Conservation (phyloP, 148 eudicot species). For the Fagopyrum esculentum region DNA sequence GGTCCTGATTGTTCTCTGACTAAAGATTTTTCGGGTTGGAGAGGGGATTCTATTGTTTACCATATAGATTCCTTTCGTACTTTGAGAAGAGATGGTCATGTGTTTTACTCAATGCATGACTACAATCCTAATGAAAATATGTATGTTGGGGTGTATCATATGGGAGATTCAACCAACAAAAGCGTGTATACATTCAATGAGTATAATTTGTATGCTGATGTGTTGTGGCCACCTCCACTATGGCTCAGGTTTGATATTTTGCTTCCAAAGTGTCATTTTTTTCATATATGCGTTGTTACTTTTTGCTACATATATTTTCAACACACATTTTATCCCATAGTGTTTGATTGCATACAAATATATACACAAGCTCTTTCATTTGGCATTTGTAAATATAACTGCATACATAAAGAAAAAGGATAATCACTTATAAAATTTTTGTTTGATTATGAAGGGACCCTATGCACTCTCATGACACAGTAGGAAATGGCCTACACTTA, state of each 20-base stretch:
- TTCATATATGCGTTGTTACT: not conserved
- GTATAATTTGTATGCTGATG: not conserved
- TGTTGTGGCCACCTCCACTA: not conserved
- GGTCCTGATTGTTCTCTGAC: constrained; percentile 13
- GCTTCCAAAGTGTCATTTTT: not conserved
- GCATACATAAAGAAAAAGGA: not conserved
- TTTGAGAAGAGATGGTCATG: constrained; percentile 16
- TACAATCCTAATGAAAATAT: not conserved
- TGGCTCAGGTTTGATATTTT: constrained; percentile 11
- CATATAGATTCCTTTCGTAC: constrained; percentile 15
- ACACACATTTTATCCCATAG: no score
- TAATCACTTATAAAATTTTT: no score
- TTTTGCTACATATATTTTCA: no score
- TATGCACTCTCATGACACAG: not conserved
- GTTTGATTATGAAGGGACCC: not conserved
- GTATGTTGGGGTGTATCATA: not conserved
- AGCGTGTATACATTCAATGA: not conserved
- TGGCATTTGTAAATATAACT: not conserved
- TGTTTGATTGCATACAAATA: not conserved
- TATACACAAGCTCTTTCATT: not conserved
- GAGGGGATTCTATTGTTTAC: constrained; percentile 17
- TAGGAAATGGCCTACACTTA: not conserved
- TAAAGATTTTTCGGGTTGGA: constrained; percentile 21
- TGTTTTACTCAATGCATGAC: not conserved
- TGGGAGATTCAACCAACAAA: not conserved